phyloP scores from a whole-genome alignment of 371 early-diverging fungal species.

The Apophysomyces ossiformis region DNA sequence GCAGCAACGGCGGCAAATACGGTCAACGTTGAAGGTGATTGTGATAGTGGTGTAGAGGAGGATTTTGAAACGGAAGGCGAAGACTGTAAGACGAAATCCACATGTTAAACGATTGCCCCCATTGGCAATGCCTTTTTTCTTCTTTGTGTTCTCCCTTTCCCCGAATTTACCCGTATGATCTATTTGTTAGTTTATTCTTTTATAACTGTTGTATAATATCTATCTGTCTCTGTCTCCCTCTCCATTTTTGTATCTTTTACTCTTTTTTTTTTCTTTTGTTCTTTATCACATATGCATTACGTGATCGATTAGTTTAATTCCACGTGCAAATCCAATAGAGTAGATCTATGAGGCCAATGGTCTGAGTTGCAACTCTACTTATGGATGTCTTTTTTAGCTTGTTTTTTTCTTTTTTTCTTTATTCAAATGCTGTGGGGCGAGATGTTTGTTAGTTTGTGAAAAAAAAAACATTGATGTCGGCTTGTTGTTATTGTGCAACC shows the following conservation, averaged over 20 bases:
- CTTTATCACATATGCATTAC: not conserved
- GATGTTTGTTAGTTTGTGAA: too few species aligned
- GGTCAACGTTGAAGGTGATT: not conserved
- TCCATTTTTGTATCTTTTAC: not conserved
- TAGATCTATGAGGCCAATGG: not conserved
- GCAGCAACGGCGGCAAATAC: constrained; percentile 11
- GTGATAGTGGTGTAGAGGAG: constrained; percentile 3
- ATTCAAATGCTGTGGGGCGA: not conserved
- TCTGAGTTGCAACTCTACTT: not conserved
- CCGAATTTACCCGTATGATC: constrained; percentile 10
- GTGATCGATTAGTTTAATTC: constrained; percentile 1
- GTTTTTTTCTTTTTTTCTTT: not conserved
- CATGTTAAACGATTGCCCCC: not conserved
- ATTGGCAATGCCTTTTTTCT: not conserved
- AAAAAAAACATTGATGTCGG: too few species aligned
- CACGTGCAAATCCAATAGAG: constrained; percentile 7
- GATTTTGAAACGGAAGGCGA: not conserved
- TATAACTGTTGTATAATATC: too few species aligned
- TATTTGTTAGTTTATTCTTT: not conserved
- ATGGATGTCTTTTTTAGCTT: not conserved
- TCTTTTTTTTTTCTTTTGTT: not conserved
- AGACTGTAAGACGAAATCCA: not conserved
- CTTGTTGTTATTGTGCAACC: too few species aligned
- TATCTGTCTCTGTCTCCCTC: too few species aligned
- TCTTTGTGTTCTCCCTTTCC: not conserved